Evolutionary conservation across 2,329 filamentous ascomycete genomes (phyloP).

Genomic region (Colletotrichum sp.): DNA sequence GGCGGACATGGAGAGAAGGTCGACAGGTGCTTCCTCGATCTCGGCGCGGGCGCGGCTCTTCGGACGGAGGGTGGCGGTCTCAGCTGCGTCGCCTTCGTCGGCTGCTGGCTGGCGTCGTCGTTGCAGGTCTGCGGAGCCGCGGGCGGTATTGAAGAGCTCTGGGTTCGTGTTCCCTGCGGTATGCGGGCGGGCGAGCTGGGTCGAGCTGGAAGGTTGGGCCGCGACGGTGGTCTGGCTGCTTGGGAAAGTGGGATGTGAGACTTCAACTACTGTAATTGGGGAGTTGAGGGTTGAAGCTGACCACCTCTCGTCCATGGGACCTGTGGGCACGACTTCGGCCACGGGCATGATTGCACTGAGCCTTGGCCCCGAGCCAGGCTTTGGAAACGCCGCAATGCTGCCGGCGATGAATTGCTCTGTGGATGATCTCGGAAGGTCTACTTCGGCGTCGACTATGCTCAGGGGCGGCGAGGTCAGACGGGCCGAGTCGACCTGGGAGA

Average conservation of each 20-base stretch:
- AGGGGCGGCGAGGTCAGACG: slow-evolving; percentile 6
- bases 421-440: background rate
- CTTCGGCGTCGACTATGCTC: background rate
- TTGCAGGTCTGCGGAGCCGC: background rate
- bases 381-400: background rate
- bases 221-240: background rate
- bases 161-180: background rate
- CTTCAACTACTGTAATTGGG: background rate
- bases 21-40: background rate
- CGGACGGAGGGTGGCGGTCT: background rate
- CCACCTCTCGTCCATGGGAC: slow-evolving; percentile 12
- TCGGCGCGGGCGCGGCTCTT: background rate
- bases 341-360: slow-evolving; percentile 46
- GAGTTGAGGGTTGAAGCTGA: slow-evolving; percentile 19
- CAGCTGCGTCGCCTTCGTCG: background rate
- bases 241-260: background rate
- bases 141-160: background rate
- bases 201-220: background rate
- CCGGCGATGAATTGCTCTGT: slow-evolving; percentile 6
- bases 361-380: slow-evolving; percentile 21
- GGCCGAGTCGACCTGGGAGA: slow-evolving; percentile 14
- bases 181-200: background rate
- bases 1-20: slow-evolving; percentile 4
- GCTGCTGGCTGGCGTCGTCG: background rate
- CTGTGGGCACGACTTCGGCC: slow-evolving; percentile 34